These are phyloP conservation scores for Trichoderma sp. DNA, from an alignment of 2,329 filamentous ascomycete genomes.

Conservation along the genomic window DNA sequence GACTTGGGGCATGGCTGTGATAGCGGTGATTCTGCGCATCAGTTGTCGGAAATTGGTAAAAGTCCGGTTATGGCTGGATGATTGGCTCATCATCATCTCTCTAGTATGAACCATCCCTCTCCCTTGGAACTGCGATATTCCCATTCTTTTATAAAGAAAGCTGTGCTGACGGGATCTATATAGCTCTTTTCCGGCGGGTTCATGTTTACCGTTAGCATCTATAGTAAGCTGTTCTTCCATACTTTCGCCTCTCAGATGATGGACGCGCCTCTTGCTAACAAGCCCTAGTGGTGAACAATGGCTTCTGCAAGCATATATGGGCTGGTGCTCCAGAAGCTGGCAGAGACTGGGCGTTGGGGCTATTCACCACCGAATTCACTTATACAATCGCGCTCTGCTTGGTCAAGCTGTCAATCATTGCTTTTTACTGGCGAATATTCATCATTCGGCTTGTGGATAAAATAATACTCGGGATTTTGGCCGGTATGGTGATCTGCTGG, in stretches of 20 bases:
- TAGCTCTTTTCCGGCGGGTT: constrained; percentile 16
- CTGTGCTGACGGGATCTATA: not conserved
- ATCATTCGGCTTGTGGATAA: constrained; percentile 9
- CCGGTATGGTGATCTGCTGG: constrained; percentile 18
- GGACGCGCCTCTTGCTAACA: not conserved
- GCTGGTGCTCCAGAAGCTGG: constrained; percentile 17
- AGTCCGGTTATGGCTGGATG: constrained; percentile 20
- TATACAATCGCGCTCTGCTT: constrained; percentile 24
- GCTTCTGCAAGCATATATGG: constrained; percentile 28
- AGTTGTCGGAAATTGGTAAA: not conserved
- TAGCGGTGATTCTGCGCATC: not conserved
- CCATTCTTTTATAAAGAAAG: too few relatives aligned
- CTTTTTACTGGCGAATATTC: constrained; percentile 30
- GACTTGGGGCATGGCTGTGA: constrained; percentile 22
- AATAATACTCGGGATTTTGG: constrained; percentile 9
- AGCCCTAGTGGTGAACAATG: not conserved
- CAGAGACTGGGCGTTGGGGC: constrained; percentile 25
- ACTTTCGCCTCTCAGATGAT: not conserved
- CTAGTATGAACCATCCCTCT: not conserved
- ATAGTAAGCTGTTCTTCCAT: not conserved
- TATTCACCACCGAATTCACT: constrained; percentile 27
- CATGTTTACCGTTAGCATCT: constrained; percentile 15
- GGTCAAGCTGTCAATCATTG: constrained; percentile 27
- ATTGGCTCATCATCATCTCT: constrained; percentile 24
- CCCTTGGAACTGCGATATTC: too few relatives aligned